Base-by-base conservation (phyloP, 768 basidiomycete genomes). In the Amanita rubescens region DNA sequence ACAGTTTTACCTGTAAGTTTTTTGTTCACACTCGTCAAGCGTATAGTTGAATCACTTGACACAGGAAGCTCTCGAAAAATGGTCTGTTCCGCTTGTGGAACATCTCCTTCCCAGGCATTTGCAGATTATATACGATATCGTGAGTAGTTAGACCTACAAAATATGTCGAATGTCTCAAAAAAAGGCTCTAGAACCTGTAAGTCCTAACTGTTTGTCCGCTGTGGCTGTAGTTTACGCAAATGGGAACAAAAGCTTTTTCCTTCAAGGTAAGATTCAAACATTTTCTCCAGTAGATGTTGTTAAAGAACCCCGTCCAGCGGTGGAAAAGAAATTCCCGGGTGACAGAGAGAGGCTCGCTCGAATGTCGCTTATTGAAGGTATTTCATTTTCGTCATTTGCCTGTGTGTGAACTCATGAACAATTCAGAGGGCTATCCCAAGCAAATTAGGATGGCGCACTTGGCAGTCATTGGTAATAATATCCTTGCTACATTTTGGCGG, bases 341-440 rank as follows among this genome's bases (percentile, higher is more conserved):
- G 94, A 97, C 63, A 76, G 81, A 27, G 93, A 88, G 0, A 77
- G 82, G 51, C 74, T 97, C 35, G 74, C 75, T 15, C 76, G 93
- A 47, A 94, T 98, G 93, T 90, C 87, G 4, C 71, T 99, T 62
- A 94, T 98, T 57, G 88, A 98, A 74, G 91, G 88, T 81, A 56
- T 22, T 63, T 14, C 38, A 20, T 35, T 12, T 34, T 39, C 22
- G 33, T n/a, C 30, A 12, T 12, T 3, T 20, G 19, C 48, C 20
- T 6, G 30, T 34, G 30, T 17, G 12, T 43, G 41, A 17, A 20
- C 30, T 52, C 20, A 52, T 6, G 49, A 5, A n/a, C 41, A 22
- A n/a, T 47, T 25, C 55, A 90, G 94, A 95, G 81, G 88, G 90
- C 14, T 65, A 77, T 55, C 92, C 92, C 5, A 82, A 95, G 68